These are phyloP conservation scores for Phylloporus sp. DNA, from an alignment of 768 basidiomycete species.

Conservation along the genomic window DNA sequence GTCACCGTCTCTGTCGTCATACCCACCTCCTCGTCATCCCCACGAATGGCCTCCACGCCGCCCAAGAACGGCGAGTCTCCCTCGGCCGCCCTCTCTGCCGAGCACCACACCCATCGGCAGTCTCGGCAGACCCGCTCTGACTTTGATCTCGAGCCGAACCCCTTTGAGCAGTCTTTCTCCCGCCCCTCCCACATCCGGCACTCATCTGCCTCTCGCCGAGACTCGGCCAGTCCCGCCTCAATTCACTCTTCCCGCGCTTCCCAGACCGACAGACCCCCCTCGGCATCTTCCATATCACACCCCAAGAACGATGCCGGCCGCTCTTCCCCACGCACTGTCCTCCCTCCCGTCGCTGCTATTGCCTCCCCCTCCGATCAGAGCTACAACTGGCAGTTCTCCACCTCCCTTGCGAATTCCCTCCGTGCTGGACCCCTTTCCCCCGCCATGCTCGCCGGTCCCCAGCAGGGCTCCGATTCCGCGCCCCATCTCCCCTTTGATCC, in stretches of 20 bases:
- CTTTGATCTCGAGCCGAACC: conserved; percentile 82
- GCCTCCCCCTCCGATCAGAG: conserved; percentile 51
- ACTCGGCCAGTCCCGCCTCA: conserved; percentile 31
- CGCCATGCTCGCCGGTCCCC: conserved; percentile 92
- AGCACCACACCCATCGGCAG: conserved; percentile 16
- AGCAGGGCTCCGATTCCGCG: conserved; percentile 41
- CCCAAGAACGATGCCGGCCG: conserved; percentile 31
- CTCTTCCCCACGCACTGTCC: conserved; percentile 58
- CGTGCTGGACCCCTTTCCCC: conserved; percentile 93
- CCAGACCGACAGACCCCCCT: conserved; percentile 30
- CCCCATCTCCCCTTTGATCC: conserved; percentile 59
- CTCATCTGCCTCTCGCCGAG: conserved; percentile 32
- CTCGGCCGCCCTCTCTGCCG: conserved; percentile 12
- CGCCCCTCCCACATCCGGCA: conserved; percentile 51
- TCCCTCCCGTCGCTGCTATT: conserved; percentile 79
- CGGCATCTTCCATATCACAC: conserved; percentile 31
- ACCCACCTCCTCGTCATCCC: background rate
- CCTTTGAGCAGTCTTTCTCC: conserved; percentile 93
- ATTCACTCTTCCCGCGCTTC: conserved; percentile 38
- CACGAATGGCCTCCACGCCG: conserved; percentile 27
- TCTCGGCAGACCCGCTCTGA: conserved; percentile 55
- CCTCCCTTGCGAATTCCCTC: conserved; percentile 69
- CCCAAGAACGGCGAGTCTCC: conserved; percentile 36
- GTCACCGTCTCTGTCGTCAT: conserved; percentile 20
- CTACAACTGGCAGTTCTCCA: conserved; percentile 60